phyloP scores from a whole-genome alignment of 371 early-diverging fungal genomes.

The Rhizomucor miehei region DNA sequence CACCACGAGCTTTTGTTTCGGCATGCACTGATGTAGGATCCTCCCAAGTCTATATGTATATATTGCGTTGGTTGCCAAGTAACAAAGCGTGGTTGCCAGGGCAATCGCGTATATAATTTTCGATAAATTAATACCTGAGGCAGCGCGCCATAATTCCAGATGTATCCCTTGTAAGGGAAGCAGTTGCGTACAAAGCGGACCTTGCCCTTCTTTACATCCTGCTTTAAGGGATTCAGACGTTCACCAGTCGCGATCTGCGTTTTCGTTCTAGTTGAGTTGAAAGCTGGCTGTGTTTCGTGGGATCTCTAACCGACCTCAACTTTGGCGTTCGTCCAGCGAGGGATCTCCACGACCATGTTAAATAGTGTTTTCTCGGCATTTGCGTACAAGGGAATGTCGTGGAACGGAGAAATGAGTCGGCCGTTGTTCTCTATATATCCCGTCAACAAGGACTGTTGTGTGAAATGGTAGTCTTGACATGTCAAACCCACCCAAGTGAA shows the following conservation, averaged over 20 bases:
- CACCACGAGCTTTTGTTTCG: conserved; percentile 91
- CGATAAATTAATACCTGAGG: conserved; percentile 67
- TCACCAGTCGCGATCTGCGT: conserved; percentile 87
- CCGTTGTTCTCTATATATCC: conserved; percentile 65
- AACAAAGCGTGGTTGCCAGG: too few relatives aligned
- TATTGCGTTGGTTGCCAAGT: conserved; percentile 14
- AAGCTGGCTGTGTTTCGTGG: not conserved
- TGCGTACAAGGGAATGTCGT: conserved; percentile 97
- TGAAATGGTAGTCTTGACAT: not conserved
- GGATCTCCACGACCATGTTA: conserved; percentile 99
- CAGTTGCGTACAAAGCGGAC: conserved; percentile 98
- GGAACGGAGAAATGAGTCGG: conserved; percentile 90
- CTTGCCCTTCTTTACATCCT: conserved; percentile 99
- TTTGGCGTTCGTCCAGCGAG: conserved; percentile 99
- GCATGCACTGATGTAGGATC: conserved; percentile 85
- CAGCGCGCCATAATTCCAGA: conserved; percentile 99
- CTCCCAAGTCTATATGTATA: conserved; percentile 96
- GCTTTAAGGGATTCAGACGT: conserved; percentile 97
- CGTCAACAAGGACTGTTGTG: not conserved
- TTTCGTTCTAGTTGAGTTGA: not conserved
- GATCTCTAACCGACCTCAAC: conserved; percentile 72
- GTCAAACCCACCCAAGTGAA: conserved; percentile 13
- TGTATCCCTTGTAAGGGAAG: conserved; percentile 99
- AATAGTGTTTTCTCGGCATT: conserved; percentile 79
- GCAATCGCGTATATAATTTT: too few relatives aligned